These are phyloP conservation scores for Trichoderma sp. DNA, from an alignment of 2,329 filamentous ascomycete genomes.

Conservation along the genomic window DNA sequence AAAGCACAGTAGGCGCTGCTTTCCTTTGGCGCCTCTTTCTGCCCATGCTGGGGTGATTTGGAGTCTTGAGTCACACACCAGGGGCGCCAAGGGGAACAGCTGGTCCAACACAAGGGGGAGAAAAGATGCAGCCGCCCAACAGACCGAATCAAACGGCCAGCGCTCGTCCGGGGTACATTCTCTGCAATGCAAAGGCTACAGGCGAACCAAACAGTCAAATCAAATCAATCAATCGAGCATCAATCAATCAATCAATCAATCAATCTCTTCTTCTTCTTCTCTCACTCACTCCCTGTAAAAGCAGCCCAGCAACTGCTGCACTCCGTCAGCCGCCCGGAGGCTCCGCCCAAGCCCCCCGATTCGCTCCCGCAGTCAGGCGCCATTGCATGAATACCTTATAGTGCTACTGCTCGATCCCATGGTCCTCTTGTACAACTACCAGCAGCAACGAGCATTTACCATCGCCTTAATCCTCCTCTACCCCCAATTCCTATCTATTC, in stretches of 20 bases:
- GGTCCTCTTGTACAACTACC: not conserved
- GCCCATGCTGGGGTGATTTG: not conserved
- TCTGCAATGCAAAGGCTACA: not conserved
- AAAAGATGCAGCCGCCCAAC: not conserved
- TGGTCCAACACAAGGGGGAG: not conserved
- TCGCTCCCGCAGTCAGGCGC: conserved; percentile 25
- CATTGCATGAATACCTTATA: conserved; percentile 18
- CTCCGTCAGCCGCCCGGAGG: conserved; percentile 13
- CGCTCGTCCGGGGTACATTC: not conserved
- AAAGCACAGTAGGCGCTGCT: not conserved
- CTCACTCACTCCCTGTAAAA: not conserved
- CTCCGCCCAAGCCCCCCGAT: conserved; percentile 22
- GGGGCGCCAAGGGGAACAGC: not conserved
- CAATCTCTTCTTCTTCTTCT: not conserved
- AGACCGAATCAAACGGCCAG: not conserved
- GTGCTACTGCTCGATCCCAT: not conserved
- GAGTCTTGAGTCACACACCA: not conserved
- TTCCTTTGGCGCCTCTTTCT: not conserved
- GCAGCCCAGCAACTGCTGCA: not conserved
- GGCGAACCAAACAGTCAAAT: not conserved
- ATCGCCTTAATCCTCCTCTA: too few species aligned
- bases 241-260: not conserved
- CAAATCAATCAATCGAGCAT: not conserved
- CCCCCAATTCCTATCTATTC: too few species aligned
- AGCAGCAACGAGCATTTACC: too few species aligned